A percentile compares a stretch with the other conserved stretches of the same genome.
Conservation (phyloP, 1,284 basidiomycete species). For the Amylostereum areolatum region DNA sequence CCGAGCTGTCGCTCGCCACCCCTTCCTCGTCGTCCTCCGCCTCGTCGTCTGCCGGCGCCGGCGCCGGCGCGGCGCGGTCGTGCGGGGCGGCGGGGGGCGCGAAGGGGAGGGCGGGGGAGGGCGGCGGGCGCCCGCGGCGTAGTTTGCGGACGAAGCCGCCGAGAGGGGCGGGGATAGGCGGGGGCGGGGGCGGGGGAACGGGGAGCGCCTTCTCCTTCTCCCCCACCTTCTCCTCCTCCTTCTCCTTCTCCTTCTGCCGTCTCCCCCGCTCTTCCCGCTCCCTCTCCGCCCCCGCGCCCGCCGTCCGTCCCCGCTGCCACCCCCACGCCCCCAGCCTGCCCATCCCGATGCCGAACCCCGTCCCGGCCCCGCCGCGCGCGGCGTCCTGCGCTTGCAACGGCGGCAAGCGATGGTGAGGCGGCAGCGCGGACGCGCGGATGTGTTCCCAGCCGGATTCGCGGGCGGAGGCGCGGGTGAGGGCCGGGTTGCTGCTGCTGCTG, state of each 20-base stretch:
- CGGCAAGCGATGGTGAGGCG: too few species aligned
- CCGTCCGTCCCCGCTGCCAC: neutral
- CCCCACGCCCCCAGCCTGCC: neutral
- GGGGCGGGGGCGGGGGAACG: too few species aligned
- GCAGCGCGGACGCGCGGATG: too few species aligned
- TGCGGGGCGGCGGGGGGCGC: slow-evolving; percentile 4
- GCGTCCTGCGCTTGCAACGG: too few species aligned
- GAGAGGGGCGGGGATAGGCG: too few species aligned
- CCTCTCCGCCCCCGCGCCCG: neutral
- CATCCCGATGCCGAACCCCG: neutral
- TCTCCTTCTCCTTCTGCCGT: neutral
- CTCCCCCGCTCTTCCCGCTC: neutral
- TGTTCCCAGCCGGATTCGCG: neutral
- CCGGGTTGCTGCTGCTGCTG: slow-evolving; percentile 12
- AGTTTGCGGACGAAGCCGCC: too few species aligned
- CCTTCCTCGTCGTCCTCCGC: slow-evolving; percentile 24
- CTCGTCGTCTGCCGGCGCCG: slow-evolving; percentile 9
- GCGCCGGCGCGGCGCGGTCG: slow-evolving; percentile 3
- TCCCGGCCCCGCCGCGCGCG: too few species aligned
- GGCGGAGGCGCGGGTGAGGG: slow-evolving; percentile 4
- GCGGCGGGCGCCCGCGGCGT: too few species aligned
- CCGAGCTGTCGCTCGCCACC: slow-evolving; percentile 44
- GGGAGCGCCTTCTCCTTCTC: too few species aligned
- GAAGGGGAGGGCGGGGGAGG: slow-evolving; percentile 5
- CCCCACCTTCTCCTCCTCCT: too few species aligned